Percentiles rank a stretch among this genome's conserved stretches.
These are phyloP conservation scores for Botrytis tulipae DNA, from an alignment of 2,329 filamentous ascomycete species.

Conservation along the genomic window DNA sequence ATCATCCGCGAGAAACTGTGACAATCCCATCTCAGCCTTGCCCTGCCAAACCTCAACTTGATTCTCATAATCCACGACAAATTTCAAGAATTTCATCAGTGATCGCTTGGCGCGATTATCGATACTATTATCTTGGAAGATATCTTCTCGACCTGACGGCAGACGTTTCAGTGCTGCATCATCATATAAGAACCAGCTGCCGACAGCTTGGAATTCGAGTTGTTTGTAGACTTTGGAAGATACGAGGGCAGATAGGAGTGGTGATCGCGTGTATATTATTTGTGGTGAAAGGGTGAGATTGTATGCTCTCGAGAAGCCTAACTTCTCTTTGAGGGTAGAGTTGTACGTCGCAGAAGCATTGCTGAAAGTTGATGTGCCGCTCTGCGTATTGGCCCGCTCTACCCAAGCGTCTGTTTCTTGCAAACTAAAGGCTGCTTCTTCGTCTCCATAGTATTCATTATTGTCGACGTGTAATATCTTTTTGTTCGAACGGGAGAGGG, in stretches of 20 bases:
- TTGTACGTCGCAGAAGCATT: conserved; percentile 33
- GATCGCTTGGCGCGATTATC: conserved; percentile 78
- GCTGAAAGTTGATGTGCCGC: conserved; percentile 35
- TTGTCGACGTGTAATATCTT: conserved; percentile 86
- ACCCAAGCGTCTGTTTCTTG: conserved; percentile 79
- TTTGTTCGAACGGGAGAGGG: conserved; percentile 87
- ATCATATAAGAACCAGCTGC: conserved; percentile 79
- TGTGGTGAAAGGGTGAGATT: conserved; percentile 81
- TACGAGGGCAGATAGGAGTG: conserved; percentile 76
- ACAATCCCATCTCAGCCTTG: conserved; percentile 54
- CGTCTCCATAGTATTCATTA: conserved; percentile 83
- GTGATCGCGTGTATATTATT: conserved; percentile 79
- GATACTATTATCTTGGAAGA: conserved; percentile 76
- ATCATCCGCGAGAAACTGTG: conserved; percentile 56
- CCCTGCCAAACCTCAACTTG: conserved; percentile 58
- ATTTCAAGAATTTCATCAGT: conserved; percentile 92
- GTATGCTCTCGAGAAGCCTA: conserved; percentile 71
- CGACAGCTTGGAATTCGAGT: conserved; percentile 89
- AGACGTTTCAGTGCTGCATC: conserved; percentile 60
- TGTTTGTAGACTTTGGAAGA: conserved; percentile 85
- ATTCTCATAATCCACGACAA: conserved; percentile 70
- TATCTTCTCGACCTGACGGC: conserved; percentile 86
- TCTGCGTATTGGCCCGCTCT: conserved; percentile 42
- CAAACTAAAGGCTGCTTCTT: conserved; percentile 81
- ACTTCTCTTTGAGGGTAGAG: conserved; percentile 38